Evolutionary conservation across 805 yeast genomes (phyloP).

Genomic region (Kodamaea lidongshanica): DNA sequence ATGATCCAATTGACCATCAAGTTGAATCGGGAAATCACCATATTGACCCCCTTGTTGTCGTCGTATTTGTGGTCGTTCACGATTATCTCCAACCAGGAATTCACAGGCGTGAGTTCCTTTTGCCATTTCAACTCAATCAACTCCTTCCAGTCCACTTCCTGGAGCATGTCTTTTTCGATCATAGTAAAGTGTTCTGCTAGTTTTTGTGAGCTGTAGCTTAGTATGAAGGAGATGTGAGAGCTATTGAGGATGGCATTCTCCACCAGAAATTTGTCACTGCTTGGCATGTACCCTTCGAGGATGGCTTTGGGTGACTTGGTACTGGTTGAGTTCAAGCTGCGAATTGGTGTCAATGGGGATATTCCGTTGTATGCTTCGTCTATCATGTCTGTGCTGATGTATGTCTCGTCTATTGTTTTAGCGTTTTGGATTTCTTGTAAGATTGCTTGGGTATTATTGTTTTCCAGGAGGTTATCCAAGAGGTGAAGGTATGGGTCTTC

Average conservation of each 20-base stretch:
- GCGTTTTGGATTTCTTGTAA: slow-evolving; percentile 36
- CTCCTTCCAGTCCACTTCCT: slow-evolving; percentile 90
- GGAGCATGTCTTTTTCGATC: slow-evolving; percentile 76
- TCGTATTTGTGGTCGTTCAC: slow-evolving; percentile 45
- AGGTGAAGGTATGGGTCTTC: no score
- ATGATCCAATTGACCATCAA: slow-evolving; percentile 87
- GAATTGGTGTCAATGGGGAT: slow-evolving; percentile 8
- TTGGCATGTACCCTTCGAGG: slow-evolving; percentile 29
- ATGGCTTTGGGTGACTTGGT: slow-evolving; percentile 24
- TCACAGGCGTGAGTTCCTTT: slow-evolving; percentile 56
- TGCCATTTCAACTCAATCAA: slow-evolving; percentile 73
- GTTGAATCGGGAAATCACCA: slow-evolving; percentile 81
- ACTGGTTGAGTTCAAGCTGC: slow-evolving; percentile 11
- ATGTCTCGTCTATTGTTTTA: slow-evolving; percentile 31
- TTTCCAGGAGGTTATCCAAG: no score
- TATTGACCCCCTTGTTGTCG: slow-evolving; percentile 63
- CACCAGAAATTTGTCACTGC: slow-evolving; percentile 28
- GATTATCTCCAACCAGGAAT: slow-evolving; percentile 78
- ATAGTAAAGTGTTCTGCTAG: slow-evolving; percentile 80
- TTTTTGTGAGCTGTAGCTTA: slow-evolving; percentile 59
- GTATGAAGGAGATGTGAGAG: slow-evolving; percentile 74
- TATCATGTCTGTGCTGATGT: slow-evolving; percentile 11
- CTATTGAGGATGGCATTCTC: slow-evolving; percentile 39
- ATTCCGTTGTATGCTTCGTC: background rate
- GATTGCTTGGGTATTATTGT: slow-evolving; percentile 29